Base-by-base conservation (phyloP, 352 stramenopile genomes). In the Globisporangium paddicum region DNA sequence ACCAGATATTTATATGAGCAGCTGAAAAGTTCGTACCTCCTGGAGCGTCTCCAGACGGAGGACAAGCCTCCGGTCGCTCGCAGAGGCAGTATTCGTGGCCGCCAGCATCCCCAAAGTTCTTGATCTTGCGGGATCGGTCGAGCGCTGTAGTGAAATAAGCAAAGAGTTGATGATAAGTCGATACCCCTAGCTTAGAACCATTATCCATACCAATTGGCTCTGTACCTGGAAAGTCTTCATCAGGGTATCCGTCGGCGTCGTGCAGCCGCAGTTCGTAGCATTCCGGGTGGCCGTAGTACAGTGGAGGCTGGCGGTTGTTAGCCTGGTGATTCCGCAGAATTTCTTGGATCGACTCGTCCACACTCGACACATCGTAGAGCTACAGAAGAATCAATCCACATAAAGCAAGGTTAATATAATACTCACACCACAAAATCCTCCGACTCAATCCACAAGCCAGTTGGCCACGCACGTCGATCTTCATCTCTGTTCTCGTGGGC, bases 101-200 rank as follows among this genome's bases (percentile, higher is more conserved):
- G 0, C 84, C 86, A 32, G 84, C 84, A 56, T 95, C 86, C n/a
- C 86, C 86, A 73, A 96, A 94, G 67, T 94, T 94, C 66, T 96
- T 96, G 58, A 96, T 96, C 64, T 93, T 94, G 8, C 86, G 70
- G 6, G 84, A 94, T 14, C 84, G 77, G 53, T 96, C 84, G 14
- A 96, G 64, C 4, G 86, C 86, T 93, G 16, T 37, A 34, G 37
- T 1, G 9, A 51, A 1, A 25, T 3, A 28, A 34, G 14, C 25
- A n/a, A 7, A 3, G 8, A 26, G 47, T 44, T 19, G 21, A 18
- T 1, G 21, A 44, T 18, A 19, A 21, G 3, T 44, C 16, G 19
- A 8, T 21, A 5, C 21, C 14, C 0, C 16, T 18, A 44, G 38
- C 6, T 50, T 8, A 26, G 14, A 32, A 51, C 40, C 45, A 64